Base-by-base conservation (phyloP, 805 yeast genomes). In the Isabelozyma rhagii region DNA sequence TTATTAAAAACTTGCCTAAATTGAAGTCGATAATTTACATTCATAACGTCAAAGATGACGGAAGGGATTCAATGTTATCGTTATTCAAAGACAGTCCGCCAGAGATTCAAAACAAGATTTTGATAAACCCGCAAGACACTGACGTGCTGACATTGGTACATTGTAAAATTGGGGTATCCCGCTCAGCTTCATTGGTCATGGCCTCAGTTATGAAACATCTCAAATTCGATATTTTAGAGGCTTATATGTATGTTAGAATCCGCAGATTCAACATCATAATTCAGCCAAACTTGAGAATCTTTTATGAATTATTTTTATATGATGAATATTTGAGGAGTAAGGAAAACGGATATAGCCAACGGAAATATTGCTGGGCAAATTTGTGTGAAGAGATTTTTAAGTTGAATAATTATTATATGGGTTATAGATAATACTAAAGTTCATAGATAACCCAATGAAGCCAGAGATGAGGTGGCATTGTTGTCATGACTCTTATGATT, bases 81-180 rank as follows among this genome's bases (percentile, higher is more conserved):
- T 55, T 71, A 28, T 55, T 71, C 31, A 52, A 58, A 6, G 60
- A 60, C 18, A 59, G 71, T 39, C 75, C 75, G 1, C 55, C 51
- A 9, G 54, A 53, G 14, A 57, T 71, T 27, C 74, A 67, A 50
- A 50, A 56, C n/a, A 66, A 64, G 40, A 44, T 66, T 21, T 47
- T 65, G 17, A 18, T 41, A 7, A 15, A 43, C n/a, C 39, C 45
- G 8, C 66, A 66, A 7, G 45, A 48, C 8, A 46, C 46, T 8
- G 17, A 45, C 17, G 39, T 42, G 7, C 54, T 55, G 40, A 59
- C 69, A 1, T 52, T 72, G 48, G 63, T 69, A 14, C 77, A 72
- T 52, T 72, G 78, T 53, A 62, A 68, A 27, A 72, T 72, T 41
- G 78, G 78, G 0, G 78, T 72, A 14, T 69, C 75, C 5, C 57